phyloP scores from a whole-genome alignment of 2,329 filamentous ascomycete species.

The Ascochyta rabiei region DNA sequence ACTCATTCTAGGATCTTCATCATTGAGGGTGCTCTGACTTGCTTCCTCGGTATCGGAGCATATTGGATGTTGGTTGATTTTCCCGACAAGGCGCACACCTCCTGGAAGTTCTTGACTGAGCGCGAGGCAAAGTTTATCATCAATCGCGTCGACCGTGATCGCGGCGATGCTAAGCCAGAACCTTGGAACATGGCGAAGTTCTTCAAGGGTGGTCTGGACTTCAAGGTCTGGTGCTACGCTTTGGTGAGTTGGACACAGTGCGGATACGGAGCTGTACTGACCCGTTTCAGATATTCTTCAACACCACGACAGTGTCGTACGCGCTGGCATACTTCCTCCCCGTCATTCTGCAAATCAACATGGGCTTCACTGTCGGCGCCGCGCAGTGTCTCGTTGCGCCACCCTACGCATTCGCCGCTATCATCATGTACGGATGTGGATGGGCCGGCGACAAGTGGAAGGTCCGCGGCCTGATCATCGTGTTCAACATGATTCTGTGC shows the following conservation, averaged over 20 bases:
- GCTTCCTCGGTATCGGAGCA: constrained; percentile 47
- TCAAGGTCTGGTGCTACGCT: constrained; percentile 63
- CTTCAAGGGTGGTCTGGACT: constrained; percentile 54
- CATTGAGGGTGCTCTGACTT: constrained; percentile 52
- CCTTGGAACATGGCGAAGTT: constrained; percentile 57
- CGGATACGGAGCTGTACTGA: constrained; percentile 16
- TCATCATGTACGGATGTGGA: constrained; percentile 58
- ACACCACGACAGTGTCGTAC: constrained; percentile 74
- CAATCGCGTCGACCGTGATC: constrained; percentile 58
- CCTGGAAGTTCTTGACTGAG: constrained; percentile 53
- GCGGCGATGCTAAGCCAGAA: constrained; percentile 57
- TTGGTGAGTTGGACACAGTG: constrained; percentile 29
- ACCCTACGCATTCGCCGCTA: constrained; percentile 45
- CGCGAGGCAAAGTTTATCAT: constrained; percentile 58
- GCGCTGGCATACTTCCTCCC: constrained; percentile 80
- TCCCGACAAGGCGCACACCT: constrained; percentile 51
- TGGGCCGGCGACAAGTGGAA: constrained; percentile 71
- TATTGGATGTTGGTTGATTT: constrained; percentile 56
- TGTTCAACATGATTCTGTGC: constrained; percentile 68
- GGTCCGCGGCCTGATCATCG: constrained; percentile 69
- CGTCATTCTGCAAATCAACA: constrained; percentile 67
- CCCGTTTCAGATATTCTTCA: constrained; percentile 55
- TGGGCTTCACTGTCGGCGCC: constrained; percentile 68
- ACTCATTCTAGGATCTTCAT: constrained; percentile 54
- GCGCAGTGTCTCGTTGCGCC: constrained; percentile 73